Evolutionary conservation across 192 early-diverging fungal genomes (phyloP).

Genomic region (Backusella psychrophila): DNA sequence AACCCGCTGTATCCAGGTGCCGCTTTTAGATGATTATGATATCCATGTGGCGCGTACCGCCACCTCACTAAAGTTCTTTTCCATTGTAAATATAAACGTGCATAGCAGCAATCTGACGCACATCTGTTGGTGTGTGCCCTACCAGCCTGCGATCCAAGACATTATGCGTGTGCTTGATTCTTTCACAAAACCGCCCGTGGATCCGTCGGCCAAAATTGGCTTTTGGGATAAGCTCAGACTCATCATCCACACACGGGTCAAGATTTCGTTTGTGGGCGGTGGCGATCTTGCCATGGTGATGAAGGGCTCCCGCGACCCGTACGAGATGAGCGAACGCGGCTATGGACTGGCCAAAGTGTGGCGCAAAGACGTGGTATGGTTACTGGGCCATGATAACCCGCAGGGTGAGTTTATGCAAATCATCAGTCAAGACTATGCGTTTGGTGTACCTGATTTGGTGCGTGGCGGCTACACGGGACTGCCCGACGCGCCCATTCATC

Average conservation of each 20-base stretch:
- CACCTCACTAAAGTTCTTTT: constrained; percentile 44
- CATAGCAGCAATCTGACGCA: constrained; percentile 13
- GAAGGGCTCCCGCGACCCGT: constrained; percentile 43
- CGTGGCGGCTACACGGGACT: constrained; percentile 32
- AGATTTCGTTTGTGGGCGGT: constrained; percentile 31
- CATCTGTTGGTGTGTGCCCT: constrained; percentile 36
- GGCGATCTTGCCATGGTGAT: constrained; percentile 37
- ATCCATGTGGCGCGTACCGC: constrained; percentile 28
- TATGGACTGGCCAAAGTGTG: constrained; percentile 40
- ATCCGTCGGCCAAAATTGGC: constrained; percentile 38
- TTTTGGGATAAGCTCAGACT: constrained; percentile 48
- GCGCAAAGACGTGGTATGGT: constrained; percentile 33
- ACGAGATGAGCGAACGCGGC: constrained; percentile 34
- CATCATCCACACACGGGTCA: constrained; percentile 39
- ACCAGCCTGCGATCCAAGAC: constrained; percentile 43
- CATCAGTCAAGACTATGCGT: constrained; percentile 35
- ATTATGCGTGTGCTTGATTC: constrained; percentile 32
- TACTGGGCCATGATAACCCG: constrained; percentile 36
- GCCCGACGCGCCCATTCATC: too few species aligned
- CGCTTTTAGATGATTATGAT: constrained; percentile 12
- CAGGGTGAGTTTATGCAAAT: constrained; percentile 43
- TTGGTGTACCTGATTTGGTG: constrained; percentile 44
- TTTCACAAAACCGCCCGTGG: constrained; percentile 39
- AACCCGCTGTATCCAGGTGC: constrained; percentile 22
- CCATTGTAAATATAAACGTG: constrained; percentile 37